Evolutionary conservation across 768 basidiomycete species (phyloP).

Genomic region (Roridomyces roridus): DNA sequence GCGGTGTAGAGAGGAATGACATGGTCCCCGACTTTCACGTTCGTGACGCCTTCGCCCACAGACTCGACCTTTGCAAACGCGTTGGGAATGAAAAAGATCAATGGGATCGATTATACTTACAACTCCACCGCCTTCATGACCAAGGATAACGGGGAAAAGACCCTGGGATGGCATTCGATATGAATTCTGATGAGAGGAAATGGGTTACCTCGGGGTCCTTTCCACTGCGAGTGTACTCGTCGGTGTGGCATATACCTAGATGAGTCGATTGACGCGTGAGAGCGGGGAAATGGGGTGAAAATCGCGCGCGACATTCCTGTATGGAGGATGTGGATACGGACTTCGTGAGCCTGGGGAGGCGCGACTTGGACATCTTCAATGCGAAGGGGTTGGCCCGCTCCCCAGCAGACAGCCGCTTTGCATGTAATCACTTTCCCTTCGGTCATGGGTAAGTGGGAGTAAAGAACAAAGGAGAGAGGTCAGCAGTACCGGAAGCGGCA

Average conservation of each 20-base stretch:
- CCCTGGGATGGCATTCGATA: constrained; percentile 55
- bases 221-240: constrained; percentile 96
- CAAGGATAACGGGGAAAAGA: constrained; percentile 90
- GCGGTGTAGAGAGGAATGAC: constrained; percentile 97
- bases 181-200: constrained; percentile 13
- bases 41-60: constrained; percentile 95
- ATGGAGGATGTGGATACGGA: constrained; percentile 90
- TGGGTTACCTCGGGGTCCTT: constrained; percentile 86
- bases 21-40: constrained; percentile 83
- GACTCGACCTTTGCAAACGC: constrained; percentile 78
- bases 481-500: constrained; percentile 17
- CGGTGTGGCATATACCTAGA: constrained; percentile 94
- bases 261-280: constrained; percentile 14
- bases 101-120: constrained; percentile 50
- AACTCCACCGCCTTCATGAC: constrained; percentile 93
- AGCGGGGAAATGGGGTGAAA: constrained; percentile 3
- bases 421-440: constrained; percentile 81
- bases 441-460: too few relatives aligned
- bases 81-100: constrained; percentile 3
- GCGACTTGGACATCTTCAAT: constrained; percentile 94
- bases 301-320: constrained; percentile 62
- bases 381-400: constrained; percentile 82
- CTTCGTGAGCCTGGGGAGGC: constrained; percentile 89
- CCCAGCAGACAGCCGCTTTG: constrained; percentile 97
- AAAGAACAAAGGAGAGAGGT: constrained; percentile 28